Conservation (phyloP, 2,329 filamentous ascomycete genomes). For the Mycocentrospora acerina region DNA sequence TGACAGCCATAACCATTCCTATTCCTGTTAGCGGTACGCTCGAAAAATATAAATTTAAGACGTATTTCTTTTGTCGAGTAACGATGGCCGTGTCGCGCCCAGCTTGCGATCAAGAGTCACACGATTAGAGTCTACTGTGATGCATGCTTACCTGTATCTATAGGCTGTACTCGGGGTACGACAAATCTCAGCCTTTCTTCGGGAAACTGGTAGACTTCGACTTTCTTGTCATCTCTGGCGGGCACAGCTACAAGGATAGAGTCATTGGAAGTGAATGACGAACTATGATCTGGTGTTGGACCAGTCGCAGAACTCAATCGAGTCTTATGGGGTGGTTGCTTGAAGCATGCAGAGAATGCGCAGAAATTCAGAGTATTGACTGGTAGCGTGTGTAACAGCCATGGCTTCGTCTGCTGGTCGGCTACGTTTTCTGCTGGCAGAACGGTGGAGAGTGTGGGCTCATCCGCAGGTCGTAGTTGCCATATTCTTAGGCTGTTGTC, state of each 20-base stretch:
- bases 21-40: slow-evolving; percentile 47
- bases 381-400: slow-evolving; percentile 79
- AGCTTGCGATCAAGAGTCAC: neutral
- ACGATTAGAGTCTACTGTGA: neutral
- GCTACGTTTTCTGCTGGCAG: slow-evolving; percentile 67
- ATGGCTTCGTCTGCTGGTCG: slow-evolving; percentile 64
- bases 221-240: slow-evolving; percentile 51
- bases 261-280: slow-evolving; percentile 10
- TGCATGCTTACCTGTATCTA: slow-evolving; percentile 44
- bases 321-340: slow-evolving; percentile 9
- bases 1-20: slow-evolving; percentile 89
- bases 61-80: no score
- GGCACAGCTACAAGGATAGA: slow-evolving; percentile 74
- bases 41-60: no score
- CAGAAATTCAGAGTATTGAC: slow-evolving; percentile 98
- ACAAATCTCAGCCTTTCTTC: slow-evolving; percentile 68
- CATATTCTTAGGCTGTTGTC: slow-evolving; percentile 86
- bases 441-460: slow-evolving; percentile 64
- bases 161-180: slow-evolving; percentile 49
- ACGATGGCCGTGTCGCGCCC: no score
- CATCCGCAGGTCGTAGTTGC: slow-evolving; percentile 66
- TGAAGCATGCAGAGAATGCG: slow-evolving; percentile 66
- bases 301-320: neutral
- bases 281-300: neutral
- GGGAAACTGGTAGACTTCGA: slow-evolving; percentile 84